These are phyloP conservation scores for Candida cerambycidarum DNA, from an alignment of 805 yeast species.

Conservation along the genomic window DNA sequence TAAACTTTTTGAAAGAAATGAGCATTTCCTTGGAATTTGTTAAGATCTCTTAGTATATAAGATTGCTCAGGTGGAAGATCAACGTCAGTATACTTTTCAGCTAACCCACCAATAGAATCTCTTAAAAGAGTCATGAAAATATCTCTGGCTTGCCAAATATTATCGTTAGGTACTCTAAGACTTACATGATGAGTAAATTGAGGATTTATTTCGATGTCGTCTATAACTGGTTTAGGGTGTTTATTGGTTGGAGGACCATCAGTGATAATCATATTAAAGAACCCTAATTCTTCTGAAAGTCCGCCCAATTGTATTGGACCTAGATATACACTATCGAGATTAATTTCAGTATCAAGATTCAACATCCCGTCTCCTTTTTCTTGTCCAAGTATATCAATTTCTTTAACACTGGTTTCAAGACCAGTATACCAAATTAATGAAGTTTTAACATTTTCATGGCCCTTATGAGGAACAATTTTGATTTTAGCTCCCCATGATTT, in stretches of 20 bases:
- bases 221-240: slow-evolving; percentile 38
- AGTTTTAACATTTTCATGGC: slow-evolving; percentile 48
- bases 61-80: slow-evolving; percentile 48
- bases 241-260: slow-evolving; percentile 51
- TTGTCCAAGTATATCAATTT: slow-evolving; percentile 11
- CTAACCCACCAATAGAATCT: slow-evolving; percentile 58
- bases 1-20: slow-evolving; percentile 79
- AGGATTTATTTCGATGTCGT: slow-evolving; percentile 48
- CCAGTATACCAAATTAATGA: slow-evolving; percentile 79
- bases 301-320: slow-evolving; percentile 45
- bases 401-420: slow-evolving; percentile 54
- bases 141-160: slow-evolving; percentile 77
- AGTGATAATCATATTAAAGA: slow-evolving; percentile 59
- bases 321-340: slow-evolving; percentile 24
- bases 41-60: slow-evolving; percentile 57
- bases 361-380: slow-evolving; percentile 12
- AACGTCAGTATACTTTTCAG: slow-evolving; percentile 21
- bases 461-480: slow-evolving; percentile 59
- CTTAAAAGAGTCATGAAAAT: slow-evolving; percentile 67
- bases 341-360: slow-evolving; percentile 15
- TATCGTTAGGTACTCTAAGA: slow-evolving; percentile 66
- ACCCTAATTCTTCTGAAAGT: slow-evolving; percentile 61
- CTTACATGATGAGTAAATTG: slow-evolving; percentile 63
- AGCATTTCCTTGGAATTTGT: slow-evolving; percentile 67
- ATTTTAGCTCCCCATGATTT: slow-evolving; percentile 81